Evolutionary conservation across 164 flowering plant species (phyloP).

Genomic region (Magnolia officinalis): DNA sequence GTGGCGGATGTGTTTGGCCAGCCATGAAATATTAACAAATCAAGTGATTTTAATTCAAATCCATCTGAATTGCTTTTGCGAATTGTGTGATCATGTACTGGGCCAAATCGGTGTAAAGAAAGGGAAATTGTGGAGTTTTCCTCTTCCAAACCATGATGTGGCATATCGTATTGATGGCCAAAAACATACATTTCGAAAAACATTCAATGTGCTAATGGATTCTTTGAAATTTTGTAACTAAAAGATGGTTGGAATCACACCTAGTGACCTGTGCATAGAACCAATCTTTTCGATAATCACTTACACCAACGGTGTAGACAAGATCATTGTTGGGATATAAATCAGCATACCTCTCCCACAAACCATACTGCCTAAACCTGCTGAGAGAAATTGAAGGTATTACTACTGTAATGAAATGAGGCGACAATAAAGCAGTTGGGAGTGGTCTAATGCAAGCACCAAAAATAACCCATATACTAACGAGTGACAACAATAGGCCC

Average conservation of each 20-base stretch:
- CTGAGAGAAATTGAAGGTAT: neutral
- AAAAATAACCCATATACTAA: too few relatives aligned
- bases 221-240: neutral
- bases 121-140: neutral
- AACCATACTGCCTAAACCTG: conserved; percentile 84
- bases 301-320: conserved; percentile 49
- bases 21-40: too few relatives aligned
- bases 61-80: too few relatives aligned
- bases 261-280: conserved; percentile 77
- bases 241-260: conserved; percentile 20
- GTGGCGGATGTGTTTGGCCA: too few relatives aligned
- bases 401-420: neutral
- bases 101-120: neutral
- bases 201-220: neutral
- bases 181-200: neutral
- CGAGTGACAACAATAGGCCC: too few relatives aligned
- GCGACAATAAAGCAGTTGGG: too few relatives aligned
- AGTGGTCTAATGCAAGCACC: neutral
- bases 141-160: neutral
- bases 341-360: conserved; percentile 81
- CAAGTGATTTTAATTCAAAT: too few relatives aligned
- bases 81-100: neutral
- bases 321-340: conserved; percentile 64
- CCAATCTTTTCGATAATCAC: conserved; percentile 69
- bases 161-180: neutral